Conservation (phyloP, 2,329 filamentous ascomycete species). For the Epichloe coenophiala region DNA sequence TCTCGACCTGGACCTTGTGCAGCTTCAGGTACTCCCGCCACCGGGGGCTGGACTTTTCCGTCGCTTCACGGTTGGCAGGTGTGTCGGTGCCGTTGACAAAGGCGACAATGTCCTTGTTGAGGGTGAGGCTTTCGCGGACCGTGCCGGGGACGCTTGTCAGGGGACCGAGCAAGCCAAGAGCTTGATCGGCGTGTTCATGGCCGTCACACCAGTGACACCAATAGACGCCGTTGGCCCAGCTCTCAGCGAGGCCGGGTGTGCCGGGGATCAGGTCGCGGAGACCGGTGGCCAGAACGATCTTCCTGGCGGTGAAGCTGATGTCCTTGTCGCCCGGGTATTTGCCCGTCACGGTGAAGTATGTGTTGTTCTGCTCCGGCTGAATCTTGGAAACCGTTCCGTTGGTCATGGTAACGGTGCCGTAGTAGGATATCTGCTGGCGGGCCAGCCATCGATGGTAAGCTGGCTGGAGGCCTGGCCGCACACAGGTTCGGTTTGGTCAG, state of each 20-base stretch:
- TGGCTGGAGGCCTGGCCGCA: conserved; percentile 34
- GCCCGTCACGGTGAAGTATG: conserved; percentile 30
- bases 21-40: conserved; percentile 36
- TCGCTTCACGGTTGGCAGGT: conserved; percentile 21
- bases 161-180: conserved; percentile 37
- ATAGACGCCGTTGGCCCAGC: conserved; percentile 46
- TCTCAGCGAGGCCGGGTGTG: conserved; percentile 40
- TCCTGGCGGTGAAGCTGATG: conserved; percentile 31
- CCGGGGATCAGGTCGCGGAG: conserved; percentile 38
- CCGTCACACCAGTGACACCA: conserved; percentile 56
- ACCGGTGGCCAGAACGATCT: conserved; percentile 44
- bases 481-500: too few relatives aligned
- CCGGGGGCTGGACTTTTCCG: conserved; percentile 26
- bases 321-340: conserved; percentile 8
- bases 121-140: conserved; percentile 37
- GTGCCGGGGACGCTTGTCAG: conserved; percentile 29
- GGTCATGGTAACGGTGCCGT: conserved; percentile 33
- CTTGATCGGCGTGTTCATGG: conserved; percentile 45
- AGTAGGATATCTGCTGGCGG: conserved; percentile 36
- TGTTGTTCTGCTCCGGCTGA: conserved; percentile 23
- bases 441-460: conserved; percentile 40
- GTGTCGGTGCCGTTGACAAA: conserved; percentile 49
- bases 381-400: conserved; percentile 40
- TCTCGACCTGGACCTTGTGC: conserved; percentile 40
- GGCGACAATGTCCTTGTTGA: conserved; percentile 41